These are phyloP conservation scores for Ehretia macrophylla DNA, from an alignment of 257 asterid species.

Conservation along the genomic window DNA sequence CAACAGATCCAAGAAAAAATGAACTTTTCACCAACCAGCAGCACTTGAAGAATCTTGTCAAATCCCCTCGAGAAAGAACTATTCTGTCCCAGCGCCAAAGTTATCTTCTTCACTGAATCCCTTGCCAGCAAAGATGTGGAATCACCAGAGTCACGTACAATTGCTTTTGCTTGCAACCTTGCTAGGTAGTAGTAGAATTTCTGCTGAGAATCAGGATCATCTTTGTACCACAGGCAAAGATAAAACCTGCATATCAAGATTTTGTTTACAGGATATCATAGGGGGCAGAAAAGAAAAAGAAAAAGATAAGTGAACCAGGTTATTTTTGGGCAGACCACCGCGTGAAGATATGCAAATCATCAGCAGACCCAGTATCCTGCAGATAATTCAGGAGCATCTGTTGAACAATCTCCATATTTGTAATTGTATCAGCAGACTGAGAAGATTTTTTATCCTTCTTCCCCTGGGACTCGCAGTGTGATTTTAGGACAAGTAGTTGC, in stretches of 20 bases:
- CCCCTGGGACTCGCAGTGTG: conserved; percentile 48
- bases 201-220: conserved; percentile 73
- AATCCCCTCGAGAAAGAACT: conserved; percentile 93
- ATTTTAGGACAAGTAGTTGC: conserved; percentile 67
- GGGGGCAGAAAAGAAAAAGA: conserved; percentile 12
- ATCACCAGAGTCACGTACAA: conserved; percentile 57
- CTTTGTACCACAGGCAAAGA: conserved; percentile 96
- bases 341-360: conserved; percentile 59
- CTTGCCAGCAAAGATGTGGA: conserved; percentile 57
- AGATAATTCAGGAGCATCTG: conserved; percentile 90
- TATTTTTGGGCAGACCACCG: conserved; percentile 65
- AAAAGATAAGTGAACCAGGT: conserved; percentile 2
- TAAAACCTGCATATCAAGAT: conserved; percentile 72
- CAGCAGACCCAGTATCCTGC: conserved; percentile 74
- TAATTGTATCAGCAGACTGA: conserved; percentile 30
- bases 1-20: conserved; percentile 18
- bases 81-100: conserved; percentile 84
- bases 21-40: conserved; percentile 65
- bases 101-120: conserved; percentile 70
- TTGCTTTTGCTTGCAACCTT: conserved; percentile 70
- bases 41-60: conserved; percentile 92
- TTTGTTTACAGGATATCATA: conserved; percentile 13
- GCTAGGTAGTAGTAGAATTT: conserved; percentile 58
- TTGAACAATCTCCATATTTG: conserved; percentile 78
- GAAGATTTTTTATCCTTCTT: conserved; percentile 56